phyloP scores from a whole-genome alignment of 805 yeast species.

The Lipomyces yamanashiensis region DNA sequence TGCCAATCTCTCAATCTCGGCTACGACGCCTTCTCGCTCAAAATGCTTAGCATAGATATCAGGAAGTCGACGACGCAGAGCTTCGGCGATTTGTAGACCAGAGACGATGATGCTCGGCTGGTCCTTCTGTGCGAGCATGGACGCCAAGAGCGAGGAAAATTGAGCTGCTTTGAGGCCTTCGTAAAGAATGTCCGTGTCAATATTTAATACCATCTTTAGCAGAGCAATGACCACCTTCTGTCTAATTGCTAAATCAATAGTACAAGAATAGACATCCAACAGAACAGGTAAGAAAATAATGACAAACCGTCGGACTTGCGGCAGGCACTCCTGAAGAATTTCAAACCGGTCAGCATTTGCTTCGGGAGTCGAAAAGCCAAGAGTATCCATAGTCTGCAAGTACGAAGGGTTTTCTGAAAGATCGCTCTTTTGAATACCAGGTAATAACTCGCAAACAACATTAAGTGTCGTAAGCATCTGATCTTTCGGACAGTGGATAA shows the following conservation, averaged over 20 bases:
- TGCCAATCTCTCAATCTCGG: slow-evolving; percentile 51
- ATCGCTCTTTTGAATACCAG: slow-evolving; percentile 45
- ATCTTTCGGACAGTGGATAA: slow-evolving; percentile 77
- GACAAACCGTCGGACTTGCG: slow-evolving; percentile 48
- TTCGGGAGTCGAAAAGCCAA: slow-evolving; percentile 19
- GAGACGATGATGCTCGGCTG: slow-evolving; percentile 52
- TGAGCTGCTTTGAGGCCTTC: slow-evolving; percentile 39
- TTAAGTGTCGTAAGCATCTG: slow-evolving; percentile 59
- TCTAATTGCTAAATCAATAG: slow-evolving; percentile 70
- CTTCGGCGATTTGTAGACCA: slow-evolving; percentile 55
- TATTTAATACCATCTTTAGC: slow-evolving; percentile 55
- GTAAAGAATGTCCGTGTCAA: slow-evolving; percentile 40
- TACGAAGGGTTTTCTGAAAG: slow-evolving; percentile 36
- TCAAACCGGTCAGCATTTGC: slow-evolving; percentile 39
- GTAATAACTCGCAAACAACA: slow-evolving; percentile 63
- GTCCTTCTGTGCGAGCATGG: slow-evolving; percentile 43
- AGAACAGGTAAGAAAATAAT: slow-evolving; percentile 57
- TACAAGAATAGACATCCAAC: slow-evolving; percentile 68
- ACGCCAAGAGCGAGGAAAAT: slow-evolving; percentile 41
- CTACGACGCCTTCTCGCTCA: slow-evolving; percentile 73
- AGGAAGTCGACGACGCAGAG: slow-evolving; percentile 53
- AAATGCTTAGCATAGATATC: slow-evolving; percentile 54
- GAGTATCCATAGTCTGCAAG: slow-evolving; percentile 3
- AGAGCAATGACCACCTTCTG: slow-evolving; percentile 60
- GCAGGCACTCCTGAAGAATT: slow-evolving; percentile 17